Evolutionary conservation across 768 basidiomycete genomes (phyloP).

Genomic region (Mycena rebaudengoi): DNA sequence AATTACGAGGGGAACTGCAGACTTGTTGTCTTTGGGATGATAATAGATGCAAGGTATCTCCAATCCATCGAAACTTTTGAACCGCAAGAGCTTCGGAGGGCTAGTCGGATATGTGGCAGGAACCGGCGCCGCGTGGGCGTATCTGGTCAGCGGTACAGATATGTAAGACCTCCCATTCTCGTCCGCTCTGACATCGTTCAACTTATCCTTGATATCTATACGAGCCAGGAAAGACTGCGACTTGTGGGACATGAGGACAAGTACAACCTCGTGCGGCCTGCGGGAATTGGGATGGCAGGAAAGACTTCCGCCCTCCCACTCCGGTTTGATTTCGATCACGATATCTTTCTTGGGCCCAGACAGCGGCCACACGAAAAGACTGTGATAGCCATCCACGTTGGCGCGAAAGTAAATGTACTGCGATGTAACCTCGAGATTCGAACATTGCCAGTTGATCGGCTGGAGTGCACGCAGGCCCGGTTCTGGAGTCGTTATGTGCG

Average conservation of each 20-base stretch:
- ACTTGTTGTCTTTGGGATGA: slow-evolving; percentile 41
- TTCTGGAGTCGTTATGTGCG: slow-evolving; percentile 48
- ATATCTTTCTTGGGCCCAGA: slow-evolving; percentile 35
- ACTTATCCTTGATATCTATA: slow-evolving; percentile 38
- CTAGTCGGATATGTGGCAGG: slow-evolving; percentile 34
- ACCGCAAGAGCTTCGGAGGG: slow-evolving; percentile 43
- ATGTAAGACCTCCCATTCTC: slow-evolving; percentile 36
- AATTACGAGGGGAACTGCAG: slow-evolving; percentile 42
- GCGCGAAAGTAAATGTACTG: slow-evolving; percentile 42
- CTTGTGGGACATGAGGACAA: slow-evolving; percentile 42
- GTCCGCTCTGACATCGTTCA: slow-evolving; percentile 29
- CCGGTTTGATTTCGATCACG: slow-evolving; percentile 42
- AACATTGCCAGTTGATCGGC: slow-evolving; percentile 46
- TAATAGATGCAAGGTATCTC: slow-evolving; percentile 53
- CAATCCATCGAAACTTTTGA: slow-evolving; percentile 51
- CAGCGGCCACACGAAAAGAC: slow-evolving; percentile 39
- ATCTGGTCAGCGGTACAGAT: slow-evolving; percentile 36
- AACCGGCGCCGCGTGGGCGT: slow-evolving; percentile 43
- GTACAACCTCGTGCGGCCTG: slow-evolving; percentile 40
- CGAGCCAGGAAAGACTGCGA: slow-evolving; percentile 38
- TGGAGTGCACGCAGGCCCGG: slow-evolving; percentile 39
- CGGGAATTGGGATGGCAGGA: slow-evolving; percentile 40
- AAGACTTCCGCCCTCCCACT: slow-evolving; percentile 42
- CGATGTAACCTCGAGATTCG: slow-evolving; percentile 33
- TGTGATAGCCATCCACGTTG: slow-evolving; percentile 49